Evolutionary conservation across 2,329 filamentous ascomycete species (phyloP), one percentile per base, ranked within the genome.

Genomic region (Talaromyces verruculosus): DNA sequence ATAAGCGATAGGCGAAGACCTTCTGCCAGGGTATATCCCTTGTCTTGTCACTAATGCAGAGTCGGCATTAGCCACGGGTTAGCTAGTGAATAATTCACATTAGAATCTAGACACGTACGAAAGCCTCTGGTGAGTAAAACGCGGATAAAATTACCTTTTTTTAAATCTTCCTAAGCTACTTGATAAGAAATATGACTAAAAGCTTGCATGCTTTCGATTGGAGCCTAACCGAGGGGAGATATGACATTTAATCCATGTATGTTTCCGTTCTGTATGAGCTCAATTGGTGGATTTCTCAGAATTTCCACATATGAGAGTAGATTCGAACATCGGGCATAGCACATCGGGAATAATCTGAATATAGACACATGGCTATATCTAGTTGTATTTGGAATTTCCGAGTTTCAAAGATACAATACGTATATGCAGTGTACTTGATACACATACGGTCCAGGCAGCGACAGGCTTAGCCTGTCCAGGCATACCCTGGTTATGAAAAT

Each of bases 361-460:
- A 17, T 33, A 10, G 15, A 33, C 25, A 53, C 49, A 53, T 33
- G 15, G 49, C 28, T 53, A 30, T 51, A 33, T 7, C 25, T 53
- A 8, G 7, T n/a, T 53, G 8, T n/a, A 53, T 30, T 33, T 10
- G 8, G 2, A 1, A 33, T 33, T 53, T n/a, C n/a, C 30, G 3
- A 6, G 5, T n/a, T 8, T 30, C 25, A 5, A 33, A 5, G 5
- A n/a, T n/a, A 53, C 28, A 62, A 22, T 51, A 15, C 11, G 13
- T 37, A 30, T 13, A 61, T 62, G 60, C 45, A 61, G 19, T 13
- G 11, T 61, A 30, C 11, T 30, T 30, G 13, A 41, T 62, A 53
- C 35, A n/a, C 49, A 19, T 28, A 43, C 17, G 15, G 45, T 39
- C 60, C 51, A 1, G 45, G 2, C 58, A 45, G n/a, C 41, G 10